Conservation (phyloP, 2,329 filamentous ascomycete genomes). For the Ciborinia camelliae region DNA sequence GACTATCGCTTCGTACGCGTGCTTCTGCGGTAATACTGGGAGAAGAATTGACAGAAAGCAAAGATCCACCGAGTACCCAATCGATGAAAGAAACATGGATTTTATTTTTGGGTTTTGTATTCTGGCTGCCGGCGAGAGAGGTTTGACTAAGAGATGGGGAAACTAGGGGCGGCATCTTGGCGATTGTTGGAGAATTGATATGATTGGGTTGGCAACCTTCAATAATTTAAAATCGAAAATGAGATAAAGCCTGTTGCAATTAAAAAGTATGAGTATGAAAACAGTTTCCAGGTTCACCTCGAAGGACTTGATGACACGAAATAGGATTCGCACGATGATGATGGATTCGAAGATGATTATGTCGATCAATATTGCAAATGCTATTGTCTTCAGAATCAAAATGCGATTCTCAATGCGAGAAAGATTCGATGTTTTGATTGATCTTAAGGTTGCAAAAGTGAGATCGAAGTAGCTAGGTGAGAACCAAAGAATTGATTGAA, state of each 20-base stretch:
- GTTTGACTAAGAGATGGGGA: conserved; percentile 12
- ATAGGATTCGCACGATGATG: background rate
- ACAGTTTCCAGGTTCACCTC: background rate
- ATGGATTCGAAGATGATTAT: background rate
- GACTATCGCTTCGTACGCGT: background rate
- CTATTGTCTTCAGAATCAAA: background rate
- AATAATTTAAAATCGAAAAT: background rate
- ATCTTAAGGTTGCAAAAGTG: background rate
- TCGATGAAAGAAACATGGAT: conserved; percentile 33
- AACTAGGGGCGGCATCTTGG: background rate
- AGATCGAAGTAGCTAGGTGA: background rate
- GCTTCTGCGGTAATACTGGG: background rate
- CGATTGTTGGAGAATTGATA: too few species aligned
- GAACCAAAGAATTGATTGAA: background rate
- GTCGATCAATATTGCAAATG: conserved; percentile 3
- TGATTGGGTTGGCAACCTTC: background rate
- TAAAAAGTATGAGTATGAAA: background rate
- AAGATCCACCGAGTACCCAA: conserved; percentile 33
- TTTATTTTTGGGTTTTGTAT: conserved; percentile 19
- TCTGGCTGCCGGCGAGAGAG: background rate
- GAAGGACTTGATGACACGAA: background rate
- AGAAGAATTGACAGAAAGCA: conserved; percentile 23
- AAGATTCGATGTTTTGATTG: background rate
- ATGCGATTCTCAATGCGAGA: too few species aligned
- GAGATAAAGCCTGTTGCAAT: background rate